phyloP scores from a whole-genome alignment of 352 stramenopile genomes.

The Phytophthora brassicae region DNA sequence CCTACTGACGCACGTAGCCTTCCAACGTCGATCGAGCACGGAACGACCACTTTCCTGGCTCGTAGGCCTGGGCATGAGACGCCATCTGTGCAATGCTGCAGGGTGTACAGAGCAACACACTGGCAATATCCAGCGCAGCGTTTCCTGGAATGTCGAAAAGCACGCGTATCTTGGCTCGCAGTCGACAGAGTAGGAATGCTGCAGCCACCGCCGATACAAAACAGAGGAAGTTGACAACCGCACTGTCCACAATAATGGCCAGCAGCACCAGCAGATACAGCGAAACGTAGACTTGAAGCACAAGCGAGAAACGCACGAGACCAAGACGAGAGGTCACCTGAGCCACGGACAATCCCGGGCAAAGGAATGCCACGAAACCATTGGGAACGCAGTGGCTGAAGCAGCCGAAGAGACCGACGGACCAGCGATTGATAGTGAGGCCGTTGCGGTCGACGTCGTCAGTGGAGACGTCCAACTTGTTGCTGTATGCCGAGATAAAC shows the following conservation, averaged over 20 bases:
- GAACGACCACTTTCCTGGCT: conserved; percentile 37
- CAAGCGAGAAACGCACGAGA: conserved; percentile 47
- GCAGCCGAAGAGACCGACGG: conserved; percentile 24
- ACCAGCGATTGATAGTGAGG: conserved; percentile 26
- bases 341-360: conserved; percentile 35
- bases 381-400: conserved; percentile 35
- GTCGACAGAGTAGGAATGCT: conserved; percentile 11
- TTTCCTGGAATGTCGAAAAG: conserved; percentile 51
- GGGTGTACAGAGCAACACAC: conserved; percentile 37
- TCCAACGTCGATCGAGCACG: conserved; percentile 38
- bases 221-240: conserved; percentile 20
- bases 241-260: conserved; percentile 15
- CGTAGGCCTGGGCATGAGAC: conserved; percentile 44
- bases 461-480: conserved; percentile 14
- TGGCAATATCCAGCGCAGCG: conserved; percentile 32
- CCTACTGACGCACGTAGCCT: conserved; percentile 31
- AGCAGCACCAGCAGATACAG: conserved; percentile 42
- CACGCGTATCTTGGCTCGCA: conserved; percentile 43
- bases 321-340: conserved; percentile 39
- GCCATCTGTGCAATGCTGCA: conserved; percentile 54
- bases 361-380: conserved; percentile 38
- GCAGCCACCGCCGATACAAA: conserved; percentile 24
- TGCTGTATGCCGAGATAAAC: conserved; percentile 20
- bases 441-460: conserved; percentile 26
- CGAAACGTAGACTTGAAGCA: conserved; percentile 36